Percentiles rank a stretch among this genome's conserved stretches.
phyloP scores from a whole-genome alignment of 2,329 filamentous ascomycete species.

The Fusarium redolens region DNA sequence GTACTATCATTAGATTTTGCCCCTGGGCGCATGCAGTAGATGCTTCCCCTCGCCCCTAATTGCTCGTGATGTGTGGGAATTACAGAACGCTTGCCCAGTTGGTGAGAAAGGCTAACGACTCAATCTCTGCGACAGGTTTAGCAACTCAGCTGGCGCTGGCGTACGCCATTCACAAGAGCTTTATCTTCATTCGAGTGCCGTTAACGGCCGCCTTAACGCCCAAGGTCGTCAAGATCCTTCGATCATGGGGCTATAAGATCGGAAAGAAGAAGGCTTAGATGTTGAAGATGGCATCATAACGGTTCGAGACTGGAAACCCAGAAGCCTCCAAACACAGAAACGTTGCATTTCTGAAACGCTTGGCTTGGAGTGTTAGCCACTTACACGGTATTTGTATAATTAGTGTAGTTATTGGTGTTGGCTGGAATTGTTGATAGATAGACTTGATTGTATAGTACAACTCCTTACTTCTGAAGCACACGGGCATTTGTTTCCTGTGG shows the following conservation, averaged over 20 bases:
- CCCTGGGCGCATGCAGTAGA: constrained; percentile 16
- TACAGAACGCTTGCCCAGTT: constrained; percentile 8
- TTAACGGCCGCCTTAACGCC: constrained; percentile 90
- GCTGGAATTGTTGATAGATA: constrained; percentile 15
- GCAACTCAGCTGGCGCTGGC: constrained; percentile 90
- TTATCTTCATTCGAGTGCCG: constrained; percentile 96
- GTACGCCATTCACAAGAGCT: constrained; percentile 97
- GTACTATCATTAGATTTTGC: constrained; percentile 52
- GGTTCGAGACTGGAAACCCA: constrained; percentile 19
- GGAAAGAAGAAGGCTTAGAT: constrained; percentile 69
- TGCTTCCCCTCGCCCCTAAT: neutral
- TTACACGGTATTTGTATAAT: constrained; percentile 20
- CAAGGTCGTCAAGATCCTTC: constrained; percentile 89
- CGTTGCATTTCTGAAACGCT: constrained; percentile 17
- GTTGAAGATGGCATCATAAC: constrained; percentile 12
- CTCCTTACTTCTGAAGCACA: neutral
- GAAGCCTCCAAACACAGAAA: constrained; percentile 12
- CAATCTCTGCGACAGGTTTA: constrained; percentile 58
- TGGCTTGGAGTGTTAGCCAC: constrained; percentile 7
- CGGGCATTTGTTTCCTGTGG: neutral
- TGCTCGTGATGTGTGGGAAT: constrained; percentile 2
- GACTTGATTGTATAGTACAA: constrained; percentile 19
- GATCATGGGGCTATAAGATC: constrained; percentile 94
- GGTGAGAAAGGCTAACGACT: constrained; percentile 40
- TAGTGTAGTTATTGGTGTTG: constrained; percentile 12